Evolutionary conservation across 306 rosid genomes (phyloP), one percentile per base, ranked within the genome.

Genomic region (Rosa rugosa): DNA sequence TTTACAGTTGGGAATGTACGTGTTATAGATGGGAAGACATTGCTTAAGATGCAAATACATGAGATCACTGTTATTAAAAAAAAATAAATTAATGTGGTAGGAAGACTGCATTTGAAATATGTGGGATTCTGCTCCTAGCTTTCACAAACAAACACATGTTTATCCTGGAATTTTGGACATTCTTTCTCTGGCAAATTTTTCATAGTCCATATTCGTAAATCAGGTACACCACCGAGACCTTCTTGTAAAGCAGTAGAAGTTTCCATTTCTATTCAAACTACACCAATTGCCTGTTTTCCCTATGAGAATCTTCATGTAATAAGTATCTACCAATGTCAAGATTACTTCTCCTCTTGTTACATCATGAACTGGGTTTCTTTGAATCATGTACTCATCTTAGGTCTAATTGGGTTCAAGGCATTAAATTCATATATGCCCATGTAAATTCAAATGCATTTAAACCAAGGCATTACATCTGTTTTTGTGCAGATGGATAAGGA

Each of bases 401-500:
- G 36, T 75, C 47, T 63, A 63, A 62, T 51, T 25, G 20, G 47
- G 22, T 53, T 75, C 57, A 17, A 11, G 71, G 78, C 46, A 23
- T 22, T 22, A 2, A 22, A 46, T 62, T 62, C 41, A 31, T 47
- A 1, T 3, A 63, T 11, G 9, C 8, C 2, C 47, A 60, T 60
- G 31, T 13, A 14, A 57, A 57, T 75, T 62, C 51, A 57, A 47
- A 46, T 67, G 82, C 76, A 76, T 77, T 53, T 66, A 45, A 62
- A 83, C 18, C 45, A 46, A 44, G 34, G 56, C 56, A 62, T 80
- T 20, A 38, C 46, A 59, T 60, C 18, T 17, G 25, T 66, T 22
- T 72, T 79, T 65, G 63, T 86, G 86, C 94, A 95, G 99, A 85
- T 96, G 99, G 98, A 86, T 46, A 96, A 88, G 85, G 93, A 96